Base-by-base conservation (phyloP, 148 eudicot species). In the Arbutus unedo region DNA sequence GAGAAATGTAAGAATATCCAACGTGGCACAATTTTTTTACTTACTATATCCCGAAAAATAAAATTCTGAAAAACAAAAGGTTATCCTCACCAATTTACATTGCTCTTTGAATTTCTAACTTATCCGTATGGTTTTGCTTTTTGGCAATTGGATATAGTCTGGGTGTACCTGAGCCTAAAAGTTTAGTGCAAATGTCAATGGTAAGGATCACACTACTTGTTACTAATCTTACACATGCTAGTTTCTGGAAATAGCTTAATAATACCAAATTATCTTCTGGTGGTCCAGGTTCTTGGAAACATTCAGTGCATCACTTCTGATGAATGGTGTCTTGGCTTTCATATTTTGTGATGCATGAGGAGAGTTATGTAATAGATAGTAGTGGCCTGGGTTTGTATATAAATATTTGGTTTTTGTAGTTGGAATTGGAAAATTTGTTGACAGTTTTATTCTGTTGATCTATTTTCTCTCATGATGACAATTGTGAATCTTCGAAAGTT, bases 151-250 rank as follows among this genome's bases (percentile, higher is more conserved):
- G 53, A 79, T 87, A 85, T 82, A 82, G 83, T 79, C 66, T 79
- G 87, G 81, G 81, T 89, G 88, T 84, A 74, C 83, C 84, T 60
- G 80, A 83, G 79, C 82, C 78, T 85, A 75, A 82, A 82, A 76
- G 82, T 85, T 83, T 74, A 89, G 88, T 82, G 84, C 82, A 31
- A 79, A 82, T 77, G 76, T 78, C 79, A 60, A 76, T 68, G 86
- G 86, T 86, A 89, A 57, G 83, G 86, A 85, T 81, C 77, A 15
- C 73, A 49, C 71, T 66, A 53, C 88, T 19, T 19, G 53, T 56
- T 55, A 38, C n/a, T 80, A 31, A 80, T 49, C 45, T 23, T 54
- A 16, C 49, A 31, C 68, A 14, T 23, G 31, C 41, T n/a, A 9
- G 13, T 47, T 47, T 80, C 74, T 64, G 82, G 47, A 64, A 50